A percentile compares a stretch with the other conserved stretches of the same genome.
These are phyloP conservation scores for Stemphylium lycopersici DNA, from an alignment of 2,329 filamentous ascomycete genomes.

Conservation along the genomic window DNA sequence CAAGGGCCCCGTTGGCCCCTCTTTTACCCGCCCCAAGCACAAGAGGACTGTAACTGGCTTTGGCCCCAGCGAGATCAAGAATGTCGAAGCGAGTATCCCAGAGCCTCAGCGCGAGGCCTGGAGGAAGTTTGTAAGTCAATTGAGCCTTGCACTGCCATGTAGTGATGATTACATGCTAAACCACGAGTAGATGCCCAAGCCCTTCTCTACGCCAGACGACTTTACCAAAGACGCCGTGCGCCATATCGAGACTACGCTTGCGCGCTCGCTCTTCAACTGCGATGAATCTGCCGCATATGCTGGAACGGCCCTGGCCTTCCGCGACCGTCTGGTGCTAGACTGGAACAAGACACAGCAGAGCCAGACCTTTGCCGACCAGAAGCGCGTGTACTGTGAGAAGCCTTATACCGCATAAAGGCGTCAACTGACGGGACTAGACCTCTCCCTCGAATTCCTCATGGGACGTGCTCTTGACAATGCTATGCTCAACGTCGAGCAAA, in stretches of 20 bases:
- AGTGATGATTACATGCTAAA: conserved; percentile 21
- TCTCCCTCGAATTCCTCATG: conserved; percentile 98
- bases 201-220: conserved; percentile 79
- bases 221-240: conserved; percentile 85
- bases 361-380: conserved; percentile 87
- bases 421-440: conserved; percentile 58
- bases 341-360: conserved; percentile 99
- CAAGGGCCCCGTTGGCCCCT: conserved; percentile 82
- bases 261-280: conserved; percentile 96
- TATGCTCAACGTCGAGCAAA: conserved; percentile 93
- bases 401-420: background rate
- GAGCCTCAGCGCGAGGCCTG: conserved; percentile 83
- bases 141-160: conserved; percentile 1
- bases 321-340: conserved; percentile 88
- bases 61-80: conserved; percentile 88
- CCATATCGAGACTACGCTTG: conserved; percentile 95
- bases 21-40: conserved; percentile 91
- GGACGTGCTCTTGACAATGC: conserved; percentile 95
- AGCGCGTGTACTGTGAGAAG: conserved; percentile 81
- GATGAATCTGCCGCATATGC: conserved; percentile 92
- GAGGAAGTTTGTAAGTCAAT: conserved; percentile 62
- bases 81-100: conserved; percentile 87
- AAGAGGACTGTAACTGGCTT: conserved; percentile 97
- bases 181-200: conserved; percentile 61
- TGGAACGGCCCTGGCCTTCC: conserved; percentile 87